phyloP scores from a whole-genome alignment of 2,329 filamentous ascomycete species.

The Fusarium phyllophilum region DNA sequence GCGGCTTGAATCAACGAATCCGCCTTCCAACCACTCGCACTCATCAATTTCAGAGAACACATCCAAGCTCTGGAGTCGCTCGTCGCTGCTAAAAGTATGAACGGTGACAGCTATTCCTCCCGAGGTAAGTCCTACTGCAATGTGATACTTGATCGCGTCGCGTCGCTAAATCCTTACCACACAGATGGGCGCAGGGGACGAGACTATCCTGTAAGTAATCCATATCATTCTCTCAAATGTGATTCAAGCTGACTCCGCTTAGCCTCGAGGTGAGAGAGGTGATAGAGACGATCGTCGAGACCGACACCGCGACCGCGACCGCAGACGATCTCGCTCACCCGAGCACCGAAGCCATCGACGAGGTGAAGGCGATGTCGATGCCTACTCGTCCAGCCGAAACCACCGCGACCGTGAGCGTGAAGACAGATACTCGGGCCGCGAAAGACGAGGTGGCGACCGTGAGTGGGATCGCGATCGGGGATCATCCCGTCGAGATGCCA shows the following conservation, averaged over 20 bases:
- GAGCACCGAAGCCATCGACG: conserved; percentile 74
- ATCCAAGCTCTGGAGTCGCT: conserved; percentile 24
- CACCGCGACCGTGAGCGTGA: conserved; percentile 94
- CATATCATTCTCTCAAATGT: not conserved
- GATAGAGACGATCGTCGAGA: conserved; percentile 51
- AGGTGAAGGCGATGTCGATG: conserved; percentile 82
- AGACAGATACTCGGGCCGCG: conserved; percentile 83
- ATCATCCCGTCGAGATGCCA: conserved; percentile 67
- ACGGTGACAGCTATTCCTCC: conserved; percentile 84
- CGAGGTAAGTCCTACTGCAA: conserved; percentile 68
- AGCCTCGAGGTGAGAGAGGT: conserved; percentile 46
- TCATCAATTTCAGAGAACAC: conserved; percentile 37
- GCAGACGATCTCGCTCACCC: conserved; percentile 88
- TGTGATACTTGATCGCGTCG: conserved; percentile 35
- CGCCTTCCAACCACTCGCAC: conserved; percentile 32
- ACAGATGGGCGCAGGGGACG: conserved; percentile 64
- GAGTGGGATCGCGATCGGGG: conserved; percentile 80
- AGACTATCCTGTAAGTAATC: conserved; percentile 62
- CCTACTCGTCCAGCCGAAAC: conserved; percentile 91
- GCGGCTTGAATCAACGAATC: conserved; percentile 44
- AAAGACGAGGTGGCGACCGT: conserved; percentile 67
- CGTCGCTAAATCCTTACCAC: conserved; percentile 45
- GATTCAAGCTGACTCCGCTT: conserved; percentile 31
- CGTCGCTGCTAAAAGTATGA: conserved; percentile 66
- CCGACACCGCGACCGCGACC: conserved; percentile 49